phyloP scores from a whole-genome alignment of 2,329 filamentous ascomycete species.

The Colletotrichum aenigma region DNA sequence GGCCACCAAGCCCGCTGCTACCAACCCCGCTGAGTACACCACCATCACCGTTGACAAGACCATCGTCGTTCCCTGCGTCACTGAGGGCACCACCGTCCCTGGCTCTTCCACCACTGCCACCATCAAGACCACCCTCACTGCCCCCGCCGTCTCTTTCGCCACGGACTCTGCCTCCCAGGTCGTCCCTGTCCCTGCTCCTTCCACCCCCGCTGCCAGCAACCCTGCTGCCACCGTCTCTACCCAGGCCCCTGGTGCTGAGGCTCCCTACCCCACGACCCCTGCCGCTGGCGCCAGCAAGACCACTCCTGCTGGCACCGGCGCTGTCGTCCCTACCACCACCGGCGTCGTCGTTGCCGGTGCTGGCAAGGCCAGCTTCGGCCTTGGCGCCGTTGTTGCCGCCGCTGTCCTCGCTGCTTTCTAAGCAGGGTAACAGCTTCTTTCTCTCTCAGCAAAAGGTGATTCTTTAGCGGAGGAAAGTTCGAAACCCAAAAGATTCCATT shows the following conservation, averaged over 20 bases:
- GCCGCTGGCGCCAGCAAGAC: conserved; percentile 26
- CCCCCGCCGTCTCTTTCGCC: conserved; percentile 58
- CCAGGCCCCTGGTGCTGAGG: conserved; percentile 20
- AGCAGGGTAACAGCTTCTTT: not conserved
- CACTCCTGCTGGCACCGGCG: conserved; percentile 35
- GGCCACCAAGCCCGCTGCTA: conserved; percentile 52
- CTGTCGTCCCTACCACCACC: conserved; percentile 37
- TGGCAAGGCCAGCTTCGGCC: conserved; percentile 43
- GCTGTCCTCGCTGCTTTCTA: conserved; percentile 41
- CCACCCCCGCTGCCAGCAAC: conserved; percentile 25
- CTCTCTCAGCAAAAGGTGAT: not conserved
- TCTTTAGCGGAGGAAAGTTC: conserved; percentile 15
- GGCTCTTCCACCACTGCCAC: conserved; percentile 50
- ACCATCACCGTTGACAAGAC: conserved; percentile 52
- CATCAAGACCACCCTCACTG: conserved; percentile 55
- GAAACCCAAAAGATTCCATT: conserved; percentile 20
- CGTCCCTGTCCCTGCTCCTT: conserved; percentile 44
- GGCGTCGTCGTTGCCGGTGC: conserved; percentile 39
- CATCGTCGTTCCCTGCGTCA: conserved; percentile 56
- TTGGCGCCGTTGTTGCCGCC: conserved; percentile 51
- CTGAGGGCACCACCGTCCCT: conserved; percentile 50
- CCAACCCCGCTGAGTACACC: conserved; percentile 50
- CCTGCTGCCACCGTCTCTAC: conserved; percentile 25
- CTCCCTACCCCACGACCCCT: conserved; percentile 26
- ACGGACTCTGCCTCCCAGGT: conserved; percentile 37